Base-by-base conservation (phyloP, 1,284 basidiomycete genomes). In the Apiotrichum mycotoxinovorans region DNA sequence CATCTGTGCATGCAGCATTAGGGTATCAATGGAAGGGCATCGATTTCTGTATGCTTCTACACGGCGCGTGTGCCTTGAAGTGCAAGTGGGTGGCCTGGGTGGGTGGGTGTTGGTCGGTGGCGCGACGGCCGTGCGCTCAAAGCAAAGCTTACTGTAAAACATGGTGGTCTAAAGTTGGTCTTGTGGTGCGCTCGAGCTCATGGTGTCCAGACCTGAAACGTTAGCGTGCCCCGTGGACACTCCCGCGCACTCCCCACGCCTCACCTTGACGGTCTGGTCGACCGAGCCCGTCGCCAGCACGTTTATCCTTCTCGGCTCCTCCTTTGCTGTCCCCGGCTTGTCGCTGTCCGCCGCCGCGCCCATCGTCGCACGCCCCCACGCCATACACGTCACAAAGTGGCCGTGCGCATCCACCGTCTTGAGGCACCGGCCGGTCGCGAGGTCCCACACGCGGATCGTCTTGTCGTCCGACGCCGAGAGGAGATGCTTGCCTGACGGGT, bases 381-480 rank as follows among this genome's bases (percentile, higher is more conserved):
- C 80, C 61, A 91, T 82, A n/a, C 84, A 86, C 26, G 86, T 85
- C 4, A 91, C 86, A 69, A 95, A 94, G 69, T 91, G 90, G 3
- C 82, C 82, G 72, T 94, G 91, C 1, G 89, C 90, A 61, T 93
- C 89, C 45, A 94, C 82, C 40, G 85, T 88, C 77, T 89, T 90
- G 69, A 89, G 89, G 59, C 91, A 83, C 1, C 89, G 87, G 4
- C 75, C 74, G 3, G 86, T 88, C 37, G 82, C 80, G 38, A 95
- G 79, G 64, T 95, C 91, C 91, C 91, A 95, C 17, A 92, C 82
- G 11, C 89, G 84, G 67, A 94, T 84, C 11, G 89, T 91, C 77
- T 92, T 90, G 80, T 95, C 91, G 74, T 95, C 91, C 7, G 88
- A 88, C 2, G 87, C 89, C 2, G 89, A 91, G 17, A 95, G 80